Base-by-base conservation (phyloP, 306 rosid genomes). In the Neltuma alba region DNA sequence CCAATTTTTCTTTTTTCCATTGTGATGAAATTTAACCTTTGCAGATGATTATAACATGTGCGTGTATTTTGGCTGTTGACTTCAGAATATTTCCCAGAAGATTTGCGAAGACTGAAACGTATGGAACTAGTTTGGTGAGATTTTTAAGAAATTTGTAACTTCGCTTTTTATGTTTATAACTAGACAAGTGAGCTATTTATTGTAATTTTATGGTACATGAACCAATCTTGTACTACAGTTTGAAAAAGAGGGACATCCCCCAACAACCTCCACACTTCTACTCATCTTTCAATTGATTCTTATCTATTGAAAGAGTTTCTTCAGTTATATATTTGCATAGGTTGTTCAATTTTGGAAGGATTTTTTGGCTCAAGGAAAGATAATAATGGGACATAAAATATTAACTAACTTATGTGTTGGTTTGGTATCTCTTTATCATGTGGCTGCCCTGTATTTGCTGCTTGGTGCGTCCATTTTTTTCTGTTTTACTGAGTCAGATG, bases 91-190 rank as follows among this genome's bases (percentile, higher is more conserved):
- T 91, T 90, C 99, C 98, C 31, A 90, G 99, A 90, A 89, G 91
- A 89, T 87, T 87, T 89, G 99, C 98, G 16, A 92, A 95, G 92
- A 89, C 97, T n/a, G 99, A 95, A 88, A 91, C 97, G 50, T 93
- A 88, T 13, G 97, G 99, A 72, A 83, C 93, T 72, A 86, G 99
- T 84, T 87, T 89, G 99, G 98, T 95, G 88, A 76, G 90, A 72
- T 70, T 64, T 73, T 72, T 72, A 30, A 38, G 76, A 68, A 25
- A 20, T 64, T 55, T 50, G 50, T 40, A 47, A 44, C 2, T 11
- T 2, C 27, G 30, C 34, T 18, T 55, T 68, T 28, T 13, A n/a
- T 77, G 11, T 48, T 44, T 48, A 67, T 44, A 30, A 6, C 20
- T 72, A 11, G 48, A 1, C 27, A 54, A 57, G 13, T 21, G 28